Percentiles rank a stretch among this genome's conserved stretches.
Conservation (phyloP, 169 alveolate genomes). For the Amoebophrya sp. region DNA sequence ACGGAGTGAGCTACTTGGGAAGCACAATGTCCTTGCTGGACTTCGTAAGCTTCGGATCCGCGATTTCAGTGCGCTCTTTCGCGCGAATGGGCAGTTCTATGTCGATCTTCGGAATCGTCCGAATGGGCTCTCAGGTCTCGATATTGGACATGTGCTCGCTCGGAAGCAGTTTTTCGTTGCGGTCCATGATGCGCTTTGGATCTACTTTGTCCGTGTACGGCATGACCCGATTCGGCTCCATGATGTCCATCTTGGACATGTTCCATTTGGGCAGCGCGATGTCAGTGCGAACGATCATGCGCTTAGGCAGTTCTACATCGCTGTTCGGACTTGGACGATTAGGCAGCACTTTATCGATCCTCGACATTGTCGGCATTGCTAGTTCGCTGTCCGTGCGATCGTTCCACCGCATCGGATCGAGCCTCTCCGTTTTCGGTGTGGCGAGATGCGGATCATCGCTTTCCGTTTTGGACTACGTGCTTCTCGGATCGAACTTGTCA, state of each 20-base stretch:
- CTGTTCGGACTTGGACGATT: not conserved
- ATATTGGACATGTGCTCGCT: not conserved
- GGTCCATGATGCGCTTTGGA: conserved; percentile 20
- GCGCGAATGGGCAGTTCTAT: conserved; percentile 40
- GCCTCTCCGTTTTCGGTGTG: conserved; percentile 26
- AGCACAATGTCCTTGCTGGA: not conserved
- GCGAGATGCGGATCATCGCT: conserved; percentile 5
- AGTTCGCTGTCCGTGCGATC: not conserved
- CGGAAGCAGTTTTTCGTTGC: not conserved
- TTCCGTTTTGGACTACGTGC: conserved; percentile 12
- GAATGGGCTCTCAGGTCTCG: conserved; percentile 38
- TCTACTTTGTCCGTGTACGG: not conserved
- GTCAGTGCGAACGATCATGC: conserved; percentile 2
- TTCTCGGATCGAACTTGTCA: not conserved
- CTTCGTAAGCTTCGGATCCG: conserved; percentile 37
- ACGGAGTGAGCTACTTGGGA: not conserved
- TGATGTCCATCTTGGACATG: conserved; percentile 11
- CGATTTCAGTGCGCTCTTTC: conserved; percentile 40
- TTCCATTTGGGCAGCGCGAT: conserved; percentile 27
- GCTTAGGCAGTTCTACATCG: conserved; percentile 18
- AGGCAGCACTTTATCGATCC: conserved; percentile 18
- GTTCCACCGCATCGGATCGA: conserved; percentile 26
- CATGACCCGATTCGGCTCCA: conserved; percentile 1
- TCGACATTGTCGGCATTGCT: conserved; percentile 23
- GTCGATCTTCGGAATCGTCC: conserved; percentile 34